phyloP scores from a whole-genome alignment of 2,329 filamentous ascomycete species.

The Zymoseptoria pseudotritici region DNA sequence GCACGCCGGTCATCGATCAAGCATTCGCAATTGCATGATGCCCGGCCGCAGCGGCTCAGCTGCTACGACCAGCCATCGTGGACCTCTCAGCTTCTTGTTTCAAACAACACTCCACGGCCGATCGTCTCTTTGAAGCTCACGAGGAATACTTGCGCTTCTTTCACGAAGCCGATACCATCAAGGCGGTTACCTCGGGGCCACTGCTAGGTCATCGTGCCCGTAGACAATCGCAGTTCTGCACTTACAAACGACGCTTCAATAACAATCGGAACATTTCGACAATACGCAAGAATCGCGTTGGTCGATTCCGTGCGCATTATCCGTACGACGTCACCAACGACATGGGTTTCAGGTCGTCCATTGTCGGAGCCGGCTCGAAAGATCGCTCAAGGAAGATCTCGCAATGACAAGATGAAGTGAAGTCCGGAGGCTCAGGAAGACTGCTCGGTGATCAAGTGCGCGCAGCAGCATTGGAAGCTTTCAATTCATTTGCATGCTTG shows the following conservation, averaged over 20 bases:
- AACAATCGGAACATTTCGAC: not conserved
- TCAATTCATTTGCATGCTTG: not conserved
- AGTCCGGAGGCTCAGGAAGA: not conserved
- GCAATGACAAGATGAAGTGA: not conserved
- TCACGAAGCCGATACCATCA: not conserved
- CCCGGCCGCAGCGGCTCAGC: not conserved
- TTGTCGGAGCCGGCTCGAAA: not conserved
- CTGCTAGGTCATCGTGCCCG: not conserved
- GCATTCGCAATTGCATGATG: not conserved
- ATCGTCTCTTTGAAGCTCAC: not conserved
- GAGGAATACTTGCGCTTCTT: not conserved
- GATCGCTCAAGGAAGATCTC: not conserved
- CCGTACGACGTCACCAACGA: not conserved
- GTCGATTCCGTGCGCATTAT: not conserved
- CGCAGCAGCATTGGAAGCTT: not conserved
- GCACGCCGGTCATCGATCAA: not conserved
- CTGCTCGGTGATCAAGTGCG: too few species aligned
- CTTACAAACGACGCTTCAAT: not conserved
- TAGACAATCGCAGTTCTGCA: not conserved
- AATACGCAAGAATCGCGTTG: not conserved
- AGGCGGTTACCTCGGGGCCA: not conserved
- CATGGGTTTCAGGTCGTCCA: not conserved
- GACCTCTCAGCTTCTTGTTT: not conserved
- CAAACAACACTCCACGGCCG: not conserved
- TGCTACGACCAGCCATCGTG: not conserved